phyloP scores from a whole-genome alignment of 2,329 filamentous ascomycete species.

The Pyrenophora seminiperda region DNA sequence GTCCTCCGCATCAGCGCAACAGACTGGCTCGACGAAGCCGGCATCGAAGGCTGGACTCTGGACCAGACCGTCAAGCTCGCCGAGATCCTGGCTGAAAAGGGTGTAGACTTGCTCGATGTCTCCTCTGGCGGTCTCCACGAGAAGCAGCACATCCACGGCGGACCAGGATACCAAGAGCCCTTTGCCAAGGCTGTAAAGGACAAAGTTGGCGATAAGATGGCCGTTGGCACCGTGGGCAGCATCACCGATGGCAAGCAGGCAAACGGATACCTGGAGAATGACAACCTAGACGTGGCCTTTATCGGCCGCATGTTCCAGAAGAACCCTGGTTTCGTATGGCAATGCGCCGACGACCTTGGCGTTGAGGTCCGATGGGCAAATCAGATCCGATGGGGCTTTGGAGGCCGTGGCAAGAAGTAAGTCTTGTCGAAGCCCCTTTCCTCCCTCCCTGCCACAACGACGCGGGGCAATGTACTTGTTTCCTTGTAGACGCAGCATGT shows the following conservation, averaged over 20 bases:
- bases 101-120: conserved; percentile 84
- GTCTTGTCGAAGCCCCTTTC: conserved; percentile 10
- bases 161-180: conserved; percentile 74
- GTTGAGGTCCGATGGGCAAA: conserved; percentile 73
- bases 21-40: conserved; percentile 72
- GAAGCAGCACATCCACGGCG: conserved; percentile 63
- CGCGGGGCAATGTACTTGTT: not conserved
- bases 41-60: conserved; percentile 67
- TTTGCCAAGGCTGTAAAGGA: conserved; percentile 74
- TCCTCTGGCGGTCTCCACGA: conserved; percentile 74
- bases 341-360: conserved; percentile 72
- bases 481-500: not conserved
- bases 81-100: conserved; percentile 68
- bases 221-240: conserved; percentile 75
- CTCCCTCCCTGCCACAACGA: not conserved
- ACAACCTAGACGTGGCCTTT: conserved; percentile 69
- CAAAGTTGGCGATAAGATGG: conserved; percentile 71
- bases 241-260: conserved; percentile 74
- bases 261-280: conserved; percentile 39
- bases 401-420: conserved; percentile 52
- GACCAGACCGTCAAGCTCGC: conserved; percentile 69
- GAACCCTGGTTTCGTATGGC: conserved; percentile 78
- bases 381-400: conserved; percentile 69
- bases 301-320: conserved; percentile 78
- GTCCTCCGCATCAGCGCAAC: conserved; percentile 75